Conservation (phyloP, 2,329 filamentous ascomycete genomes). For the Stachybotrys chlorohalonatus region DNA sequence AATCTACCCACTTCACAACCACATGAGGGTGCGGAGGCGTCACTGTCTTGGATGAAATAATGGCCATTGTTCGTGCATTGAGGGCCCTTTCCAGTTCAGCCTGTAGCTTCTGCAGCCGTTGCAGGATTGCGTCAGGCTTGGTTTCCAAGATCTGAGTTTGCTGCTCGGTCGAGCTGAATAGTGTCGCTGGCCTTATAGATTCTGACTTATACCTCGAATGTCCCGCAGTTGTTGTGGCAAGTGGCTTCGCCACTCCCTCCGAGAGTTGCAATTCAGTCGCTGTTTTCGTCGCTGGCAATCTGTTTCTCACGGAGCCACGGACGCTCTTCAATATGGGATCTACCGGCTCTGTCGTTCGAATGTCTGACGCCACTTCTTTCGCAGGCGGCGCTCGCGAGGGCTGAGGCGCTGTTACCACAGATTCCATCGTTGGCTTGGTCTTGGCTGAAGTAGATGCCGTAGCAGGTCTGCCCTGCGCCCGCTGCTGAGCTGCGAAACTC, state of each 20-base stretch:
- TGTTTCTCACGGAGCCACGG: slow-evolving; percentile 17
- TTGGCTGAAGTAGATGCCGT: slow-evolving; percentile 12
- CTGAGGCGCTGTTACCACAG: slow-evolving; percentile 15
- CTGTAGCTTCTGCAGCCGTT: slow-evolving; percentile 47
- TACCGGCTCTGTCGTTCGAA: slow-evolving; percentile 10
- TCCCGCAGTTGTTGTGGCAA: slow-evolving; percentile 13
- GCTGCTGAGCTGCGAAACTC: slow-evolving; percentile 58
- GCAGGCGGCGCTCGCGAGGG: slow-evolving; percentile 17
- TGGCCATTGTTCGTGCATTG: slow-evolving; percentile 54
- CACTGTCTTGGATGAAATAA: slow-evolving; percentile 45
- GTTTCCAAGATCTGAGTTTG: slow-evolving; percentile 41
- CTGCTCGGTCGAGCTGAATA: slow-evolving; percentile 48
- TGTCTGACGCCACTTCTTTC: slow-evolving; percentile 16
- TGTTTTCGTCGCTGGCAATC: slow-evolving; percentile 16
- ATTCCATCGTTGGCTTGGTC: slow-evolving; percentile 14
- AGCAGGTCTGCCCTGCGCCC: slow-evolving; percentile 43
- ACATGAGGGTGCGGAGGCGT: slow-evolving; percentile 51
- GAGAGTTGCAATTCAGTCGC: slow-evolving; percentile 15
- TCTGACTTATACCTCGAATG: slow-evolving; percentile 17
- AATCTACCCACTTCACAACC: slow-evolving; percentile 78
- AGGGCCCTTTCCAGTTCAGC: slow-evolving; percentile 52
- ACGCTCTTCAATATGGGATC: slow-evolving; percentile 15
- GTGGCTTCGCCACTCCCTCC: slow-evolving; percentile 4
- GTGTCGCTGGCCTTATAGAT: slow-evolving; percentile 30
- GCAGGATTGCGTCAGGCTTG: slow-evolving; percentile 48